phyloP scores from a whole-genome alignment of 2,329 filamentous ascomycete genomes.

The Colletotrichum somersetense region DNA sequence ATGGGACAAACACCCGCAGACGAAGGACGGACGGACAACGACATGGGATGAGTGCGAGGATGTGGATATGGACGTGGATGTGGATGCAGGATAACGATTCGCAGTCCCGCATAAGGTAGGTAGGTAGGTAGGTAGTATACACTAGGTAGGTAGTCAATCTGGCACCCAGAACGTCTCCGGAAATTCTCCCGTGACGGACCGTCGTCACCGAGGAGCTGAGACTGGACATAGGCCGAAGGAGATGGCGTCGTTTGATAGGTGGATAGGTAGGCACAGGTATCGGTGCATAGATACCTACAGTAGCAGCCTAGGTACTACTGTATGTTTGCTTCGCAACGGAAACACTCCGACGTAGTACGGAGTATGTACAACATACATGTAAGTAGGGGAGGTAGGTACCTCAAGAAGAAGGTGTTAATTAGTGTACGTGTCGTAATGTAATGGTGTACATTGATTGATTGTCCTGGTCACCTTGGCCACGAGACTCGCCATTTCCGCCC shows the following conservation, averaged over 20 bases:
- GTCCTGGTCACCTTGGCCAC: conserved; percentile 3
- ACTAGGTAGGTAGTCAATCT: conserved; percentile 21
- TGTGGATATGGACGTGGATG: not conserved
- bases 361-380: not conserved
- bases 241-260: conserved; percentile 5
- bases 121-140: no score
- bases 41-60: conserved; percentile 12
- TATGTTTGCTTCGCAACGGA: not conserved
- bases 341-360: not conserved
- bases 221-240: conserved; percentile 48
- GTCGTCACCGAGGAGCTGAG: conserved; percentile 61
- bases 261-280: not conserved
- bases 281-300: no score
- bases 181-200: conserved; percentile 63
- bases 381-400: not conserved
- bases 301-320: not conserved
- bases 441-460: no score
- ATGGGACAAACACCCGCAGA: conserved; percentile 35
- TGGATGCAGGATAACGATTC: conserved; percentile 35
- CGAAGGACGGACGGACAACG: not conserved
- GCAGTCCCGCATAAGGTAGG: conserved; percentile 35
- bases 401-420: not conserved
- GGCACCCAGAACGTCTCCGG: conserved; percentile 46
- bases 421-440: not conserved
- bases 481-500: not conserved